Evolutionary conservation across 352 stramenopile species (phyloP).

Genomic region (Pythium oligandrum): DNA sequence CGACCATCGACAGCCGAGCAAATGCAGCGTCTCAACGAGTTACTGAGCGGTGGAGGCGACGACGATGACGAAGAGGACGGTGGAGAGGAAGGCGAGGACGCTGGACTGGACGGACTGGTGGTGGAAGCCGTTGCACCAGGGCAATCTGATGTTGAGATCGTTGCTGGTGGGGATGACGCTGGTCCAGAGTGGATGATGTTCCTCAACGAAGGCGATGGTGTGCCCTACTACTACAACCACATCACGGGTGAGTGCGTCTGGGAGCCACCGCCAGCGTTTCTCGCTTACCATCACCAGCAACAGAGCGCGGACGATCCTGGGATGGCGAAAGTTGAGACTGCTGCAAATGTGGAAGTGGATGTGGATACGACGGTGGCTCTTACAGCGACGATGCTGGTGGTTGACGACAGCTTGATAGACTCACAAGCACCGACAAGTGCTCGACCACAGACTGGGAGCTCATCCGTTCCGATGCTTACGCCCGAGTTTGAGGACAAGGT

Average conservation of each 20-base stretch:
- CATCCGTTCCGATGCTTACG: constrained; percentile 16
- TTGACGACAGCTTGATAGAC: background rate
- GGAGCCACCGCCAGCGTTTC: constrained; percentile 50
- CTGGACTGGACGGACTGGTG: too few species aligned
- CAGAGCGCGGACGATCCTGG: background rate
- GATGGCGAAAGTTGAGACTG: background rate
- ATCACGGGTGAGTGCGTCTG: constrained; percentile 57
- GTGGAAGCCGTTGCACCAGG: too few species aligned
- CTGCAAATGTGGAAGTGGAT: background rate
- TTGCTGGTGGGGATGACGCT: background rate
- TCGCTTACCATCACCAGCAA: constrained; percentile 33
- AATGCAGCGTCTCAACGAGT: constrained; percentile 50
- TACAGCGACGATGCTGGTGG: too few species aligned
- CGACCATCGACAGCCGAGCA: constrained; percentile 55
- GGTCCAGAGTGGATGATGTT: constrained; percentile 60
- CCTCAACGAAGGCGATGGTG: constrained; percentile 51
- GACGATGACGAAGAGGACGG: constrained; percentile 16
- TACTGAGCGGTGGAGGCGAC: constrained; percentile 40
- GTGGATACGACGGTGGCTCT: too few species aligned
- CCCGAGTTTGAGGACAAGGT: constrained; percentile 56
- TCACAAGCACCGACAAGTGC: background rate
- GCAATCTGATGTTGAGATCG: background rate
- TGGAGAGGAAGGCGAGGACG: background rate
- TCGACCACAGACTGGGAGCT: background rate
- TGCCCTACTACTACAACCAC: constrained; percentile 72